Evolutionary conservation across 2,329 filamentous ascomycete genomes (phyloP).

Genomic region (Amesomyces nigricolor): DNA sequence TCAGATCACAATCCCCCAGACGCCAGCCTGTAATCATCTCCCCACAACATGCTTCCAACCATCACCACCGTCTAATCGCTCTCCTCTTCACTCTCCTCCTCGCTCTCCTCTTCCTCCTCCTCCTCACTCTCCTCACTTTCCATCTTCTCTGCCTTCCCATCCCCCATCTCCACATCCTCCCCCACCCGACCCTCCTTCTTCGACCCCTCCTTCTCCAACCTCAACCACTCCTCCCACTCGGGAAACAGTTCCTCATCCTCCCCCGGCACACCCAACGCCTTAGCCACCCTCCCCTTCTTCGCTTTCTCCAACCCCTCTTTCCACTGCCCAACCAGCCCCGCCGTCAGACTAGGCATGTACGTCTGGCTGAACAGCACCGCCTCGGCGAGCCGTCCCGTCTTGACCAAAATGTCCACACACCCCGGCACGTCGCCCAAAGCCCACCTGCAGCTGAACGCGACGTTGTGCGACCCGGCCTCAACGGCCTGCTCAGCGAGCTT

Average conservation of each 20-base stretch:
- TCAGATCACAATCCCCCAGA: constrained; percentile 4
- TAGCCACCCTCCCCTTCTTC: constrained; percentile 79
- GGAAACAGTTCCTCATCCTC: constrained; percentile 88
- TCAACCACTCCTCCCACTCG: constrained; percentile 89
- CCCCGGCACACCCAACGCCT: constrained; percentile 75
- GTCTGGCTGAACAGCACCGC: constrained; percentile 91
- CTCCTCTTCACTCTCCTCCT: constrained; percentile 10
- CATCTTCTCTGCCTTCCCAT: constrained; percentile 7
- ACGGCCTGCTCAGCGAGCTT: constrained; percentile 70
- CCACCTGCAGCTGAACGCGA: constrained; percentile 89
- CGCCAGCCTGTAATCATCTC: constrained; percentile 1
- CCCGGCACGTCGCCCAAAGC: constrained; percentile 74
- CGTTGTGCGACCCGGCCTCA: constrained; percentile 75
- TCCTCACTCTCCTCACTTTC: constrained; percentile 13
- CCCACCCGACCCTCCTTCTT: constrained; percentile 28
- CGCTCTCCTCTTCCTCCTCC: constrained; percentile 1
- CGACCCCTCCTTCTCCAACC: constrained; percentile 67
- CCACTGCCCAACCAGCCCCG: constrained; percentile 67
- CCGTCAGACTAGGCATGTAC: constrained; percentile 77
- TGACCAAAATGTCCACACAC: constrained; percentile 72
- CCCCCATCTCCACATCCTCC: constrained; percentile 14
- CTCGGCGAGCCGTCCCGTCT: constrained; percentile 76
- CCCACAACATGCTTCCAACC: neutral
- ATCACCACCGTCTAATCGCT: neutral
- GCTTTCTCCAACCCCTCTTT: constrained; percentile 76